Base-by-base conservation (phyloP, 2,329 filamentous ascomycete genomes). In the Hypoxylon sp. region DNA sequence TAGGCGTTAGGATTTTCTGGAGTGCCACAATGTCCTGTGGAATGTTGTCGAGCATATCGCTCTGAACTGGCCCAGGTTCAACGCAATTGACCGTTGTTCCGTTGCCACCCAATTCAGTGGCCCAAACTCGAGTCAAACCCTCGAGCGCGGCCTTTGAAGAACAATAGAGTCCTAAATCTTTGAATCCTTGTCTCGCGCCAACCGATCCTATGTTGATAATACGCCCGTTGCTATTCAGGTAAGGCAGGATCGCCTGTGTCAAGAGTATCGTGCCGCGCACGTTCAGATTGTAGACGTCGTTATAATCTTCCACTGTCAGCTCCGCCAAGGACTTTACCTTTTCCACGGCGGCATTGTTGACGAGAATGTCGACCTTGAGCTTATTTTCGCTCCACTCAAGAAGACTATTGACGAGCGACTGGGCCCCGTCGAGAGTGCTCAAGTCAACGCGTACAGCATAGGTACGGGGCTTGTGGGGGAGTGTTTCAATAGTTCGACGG, bases 21-120 rank as follows among this genome's bases (percentile, higher is more conserved):
- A 80, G 78, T 30, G 83, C 80, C 2, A 87, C 77, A 11, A 87
- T 78, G 0, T 83, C 82, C 58, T 79, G 74, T 0, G 84, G 83
- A 11, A 88, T 84, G 14, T 84, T 80, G 14, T 84, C 83, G 23
- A 89, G 74, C 82, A 91, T 84, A 6, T 88, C 86, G 30, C 82
- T 89, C 76, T 85, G 77, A 5, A 89, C 85, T 0, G 88, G 87
- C 0, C 89, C 89, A 0, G 88, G 87, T 19, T 84, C 84, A 2
- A 91, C 84, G 0, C 83, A 81, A 69, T 91, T 91, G 25, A 89
- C 88, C 0, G 88, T 90, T 63, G 86, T 86, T 0, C 88, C 87
- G 63, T 82, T 77, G 2, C 67, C 74, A 0, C 88, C 88, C 7
- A 90, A 78, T 76, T 91, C 88, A 0, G 81, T 80, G 0, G 89